Evolutionary conservation across 169 alveolate species (phyloP).

Genomic region (Eimeria zaria): DNA sequence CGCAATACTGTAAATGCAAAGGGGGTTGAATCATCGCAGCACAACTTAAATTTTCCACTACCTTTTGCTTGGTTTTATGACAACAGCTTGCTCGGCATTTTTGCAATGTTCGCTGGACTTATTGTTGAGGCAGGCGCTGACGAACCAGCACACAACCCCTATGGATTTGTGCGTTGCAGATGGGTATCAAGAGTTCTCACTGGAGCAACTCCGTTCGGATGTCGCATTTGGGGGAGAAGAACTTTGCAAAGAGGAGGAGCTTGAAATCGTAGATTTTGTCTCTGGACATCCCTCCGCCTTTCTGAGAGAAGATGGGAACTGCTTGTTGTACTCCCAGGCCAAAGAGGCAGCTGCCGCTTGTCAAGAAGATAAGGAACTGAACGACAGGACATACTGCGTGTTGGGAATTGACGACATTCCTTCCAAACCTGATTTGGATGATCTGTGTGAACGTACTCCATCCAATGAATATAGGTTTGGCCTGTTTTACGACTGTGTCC

Average conservation of each 20-base stretch:
- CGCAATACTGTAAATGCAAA: conserved; percentile 37
- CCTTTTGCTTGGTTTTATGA: background rate
- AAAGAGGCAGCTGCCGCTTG: conserved; percentile 35
- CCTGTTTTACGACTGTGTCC: conserved; percentile 33
- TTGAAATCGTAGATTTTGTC: conserved; percentile 42
- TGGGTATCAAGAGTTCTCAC: conserved; percentile 12
- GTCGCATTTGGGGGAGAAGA: conserved; percentile 44
- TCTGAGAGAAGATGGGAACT: background rate
- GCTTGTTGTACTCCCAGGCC: conserved; percentile 61
- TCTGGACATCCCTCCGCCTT: conserved; percentile 40
- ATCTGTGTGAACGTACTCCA: conserved; percentile 9
- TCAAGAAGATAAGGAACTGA: conserved; percentile 9
- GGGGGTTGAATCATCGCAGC: background rate
- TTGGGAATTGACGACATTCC: conserved; percentile 28
- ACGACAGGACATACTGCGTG: conserved; percentile 71
- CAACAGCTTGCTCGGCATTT: background rate
- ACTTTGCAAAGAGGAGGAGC: conserved; percentile 58
- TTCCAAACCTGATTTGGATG: background rate
- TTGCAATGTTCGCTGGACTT: background rate
- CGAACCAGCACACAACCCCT: background rate
- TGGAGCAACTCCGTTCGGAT: conserved; percentile 19
- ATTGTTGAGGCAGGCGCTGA: background rate
- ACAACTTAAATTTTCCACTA: background rate
- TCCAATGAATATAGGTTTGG: conserved; percentile 6
- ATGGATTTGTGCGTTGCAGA: background rate